Evolutionary conservation across 2,329 filamentous ascomycete species (phyloP), one percentile per base, ranked within the genome.

Genomic region (Pseudogymnoascus sp.): DNA sequence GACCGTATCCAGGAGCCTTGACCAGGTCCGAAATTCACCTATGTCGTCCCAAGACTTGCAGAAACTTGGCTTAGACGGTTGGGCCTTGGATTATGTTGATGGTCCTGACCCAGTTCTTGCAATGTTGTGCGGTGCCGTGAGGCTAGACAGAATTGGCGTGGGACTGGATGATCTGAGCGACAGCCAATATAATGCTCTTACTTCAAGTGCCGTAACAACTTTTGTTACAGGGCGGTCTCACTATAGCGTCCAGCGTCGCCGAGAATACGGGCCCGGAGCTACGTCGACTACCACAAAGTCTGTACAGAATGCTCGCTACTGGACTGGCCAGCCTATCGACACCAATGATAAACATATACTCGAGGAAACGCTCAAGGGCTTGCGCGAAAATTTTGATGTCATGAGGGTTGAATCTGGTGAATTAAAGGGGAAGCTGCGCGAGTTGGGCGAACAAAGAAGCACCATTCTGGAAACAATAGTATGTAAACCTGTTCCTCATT

Each of bases 71-170:
- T 82, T 99, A 57, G 87, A 95, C 64, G 85, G 86, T 1, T 96
- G 88, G 75, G 85, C 90, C 0, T 78, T 89, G 23, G 88, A 97
- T 68, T 89, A 82, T 61, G 70, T 99, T 5, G 80, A 85, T 33
- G 94, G 92, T 0, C 95, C 95, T 0, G 84, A 86, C 1, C 81
- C 89, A 1, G 89, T 99, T 1, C 75, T 97, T 33, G 87, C 90
- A 5, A 94, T 95, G 88, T 81, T 99, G 19, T 96, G 91, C 71
- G 81, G 84, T 10, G 86, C 89, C 65, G 82, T 80, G 61, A 80
- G 76, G 59, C 72, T 96, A 5, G 84, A 95, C 66, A 75, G 77
- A 23, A 85, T 86, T 5, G 90, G 83, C 0, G 80, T 92, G 45
- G 77, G 82, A 13, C 74, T 84, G 12, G 71, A 71, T 4, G 83